Percentiles rank a stretch among this genome's conserved stretches.
Conservation (phyloP, 441 rosid species). For the Eruca vesicaria region DNA sequence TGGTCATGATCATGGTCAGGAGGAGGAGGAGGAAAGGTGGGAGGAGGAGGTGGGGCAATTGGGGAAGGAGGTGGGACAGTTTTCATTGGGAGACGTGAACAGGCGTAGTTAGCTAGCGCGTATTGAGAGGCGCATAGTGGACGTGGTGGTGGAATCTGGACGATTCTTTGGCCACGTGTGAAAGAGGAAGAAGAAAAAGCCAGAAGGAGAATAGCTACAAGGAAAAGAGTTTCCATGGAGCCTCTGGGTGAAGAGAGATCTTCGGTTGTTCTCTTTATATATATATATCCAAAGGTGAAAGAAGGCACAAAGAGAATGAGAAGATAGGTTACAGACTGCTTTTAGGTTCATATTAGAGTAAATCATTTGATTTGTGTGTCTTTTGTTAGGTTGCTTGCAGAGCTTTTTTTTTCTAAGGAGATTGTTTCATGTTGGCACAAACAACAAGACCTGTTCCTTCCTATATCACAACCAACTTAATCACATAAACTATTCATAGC, state of each 20-base stretch:
- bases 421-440: constrained; percentile 18
- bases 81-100: constrained; percentile 33
- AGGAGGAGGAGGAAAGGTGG: constrained; percentile 29
- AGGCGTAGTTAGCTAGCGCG: constrained; percentile 52
- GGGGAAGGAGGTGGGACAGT: constrained; percentile 19
- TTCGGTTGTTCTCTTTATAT: constrained; percentile 1
- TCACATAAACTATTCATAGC: neutral
- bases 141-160: constrained; percentile 38
- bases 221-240: constrained; percentile 37
- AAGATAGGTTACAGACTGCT: constrained; percentile 19
- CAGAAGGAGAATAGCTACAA: constrained; percentile 13
- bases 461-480: neutral
- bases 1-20: constrained; percentile 8
- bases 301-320: constrained; percentile 26
- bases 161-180: constrained; percentile 26
- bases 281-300: constrained; percentile 19
- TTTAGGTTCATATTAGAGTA: constrained; percentile 23
- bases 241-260: neutral
- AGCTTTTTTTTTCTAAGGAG: constrained; percentile 9
- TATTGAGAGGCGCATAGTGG: constrained; percentile 59
- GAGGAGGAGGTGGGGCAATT: constrained; percentile 32
- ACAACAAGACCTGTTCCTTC: constrained; percentile 11
- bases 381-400: constrained; percentile 30
- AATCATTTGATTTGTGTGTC: constrained; percentile 28
- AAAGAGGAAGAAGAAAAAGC: constrained; percentile 18